Conservation (phyloP, 495 filamentous ascomycete species). For the Penicillium lividum region DNA sequence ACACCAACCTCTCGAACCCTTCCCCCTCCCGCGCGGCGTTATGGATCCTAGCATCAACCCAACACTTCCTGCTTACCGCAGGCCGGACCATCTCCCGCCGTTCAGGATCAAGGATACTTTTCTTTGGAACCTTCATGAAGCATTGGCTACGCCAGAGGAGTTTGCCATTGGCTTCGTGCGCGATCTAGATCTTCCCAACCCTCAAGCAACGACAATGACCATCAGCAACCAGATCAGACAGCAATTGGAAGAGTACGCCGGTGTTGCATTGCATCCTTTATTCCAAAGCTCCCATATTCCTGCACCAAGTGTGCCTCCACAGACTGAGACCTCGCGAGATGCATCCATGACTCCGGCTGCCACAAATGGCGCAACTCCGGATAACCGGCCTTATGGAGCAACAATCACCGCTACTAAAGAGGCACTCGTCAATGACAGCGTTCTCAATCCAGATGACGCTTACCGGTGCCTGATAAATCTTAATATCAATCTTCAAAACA, state of each 20-base stretch:
- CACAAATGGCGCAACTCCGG: constrained; percentile 51
- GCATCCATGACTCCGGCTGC: constrained; percentile 54
- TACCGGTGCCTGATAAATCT: constrained; percentile 89
- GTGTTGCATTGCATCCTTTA: constrained; percentile 87
- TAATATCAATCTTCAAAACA: constrained; percentile 89
- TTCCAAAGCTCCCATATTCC: constrained; percentile 65
- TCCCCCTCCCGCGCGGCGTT: constrained; percentile 64
- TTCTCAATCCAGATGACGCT: constrained; percentile 82
- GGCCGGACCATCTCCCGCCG: constrained; percentile 73
- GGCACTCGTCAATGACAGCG: constrained; percentile 50
- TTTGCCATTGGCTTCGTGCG: constrained; percentile 90
- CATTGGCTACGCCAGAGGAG: constrained; percentile 88
- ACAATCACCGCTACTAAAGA: constrained; percentile 43
- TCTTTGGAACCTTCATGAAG: constrained; percentile 96
- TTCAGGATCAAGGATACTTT: constrained; percentile 92
- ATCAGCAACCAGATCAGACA: constrained; percentile 93
- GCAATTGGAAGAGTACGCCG: constrained; percentile 94
- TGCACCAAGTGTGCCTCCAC: constrained; percentile 33
- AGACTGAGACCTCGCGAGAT: constrained; percentile 43
- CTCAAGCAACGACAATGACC: constrained; percentile 62
- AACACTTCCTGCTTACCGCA: constrained; percentile 70
- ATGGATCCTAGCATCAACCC: constrained; percentile 64
- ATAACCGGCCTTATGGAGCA: constrained; percentile 34
- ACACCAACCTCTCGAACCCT: constrained; percentile 70
- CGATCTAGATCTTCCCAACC: constrained; percentile 87